phyloP scores from a whole-genome alignment of 139 green algal genomes.

The Tetraselmis chui region DNA sequence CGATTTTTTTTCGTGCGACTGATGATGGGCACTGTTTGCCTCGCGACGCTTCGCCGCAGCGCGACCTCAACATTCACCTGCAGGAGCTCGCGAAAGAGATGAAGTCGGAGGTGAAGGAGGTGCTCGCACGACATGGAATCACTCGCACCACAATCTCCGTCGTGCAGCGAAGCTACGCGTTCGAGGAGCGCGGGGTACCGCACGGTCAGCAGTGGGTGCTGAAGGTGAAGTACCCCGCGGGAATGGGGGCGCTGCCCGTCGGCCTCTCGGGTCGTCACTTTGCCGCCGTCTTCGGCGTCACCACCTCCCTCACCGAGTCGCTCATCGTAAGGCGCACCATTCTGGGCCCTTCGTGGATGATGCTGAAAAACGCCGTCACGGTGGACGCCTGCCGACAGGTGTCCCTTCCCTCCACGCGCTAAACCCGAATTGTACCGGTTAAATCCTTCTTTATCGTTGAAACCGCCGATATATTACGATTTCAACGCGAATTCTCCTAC shows the following conservation, averaged over 20 bases:
- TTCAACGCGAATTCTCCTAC: conserved; percentile 18
- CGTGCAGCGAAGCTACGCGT: conserved; percentile 86
- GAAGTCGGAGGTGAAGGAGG: conserved; percentile 68
- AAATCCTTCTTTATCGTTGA: no score
- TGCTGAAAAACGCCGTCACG: conserved; percentile 37
- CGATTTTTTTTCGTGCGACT: no score
- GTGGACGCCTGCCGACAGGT: conserved; percentile 29
- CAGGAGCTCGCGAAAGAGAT: conserved; percentile 43
- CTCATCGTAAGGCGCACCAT: conserved; percentile 87
- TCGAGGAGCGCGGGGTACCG: conserved; percentile 72
- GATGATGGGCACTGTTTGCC: no score
- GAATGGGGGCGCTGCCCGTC: conserved; percentile 48
- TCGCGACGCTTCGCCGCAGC: no score
- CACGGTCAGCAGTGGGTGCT: conserved; percentile 84
- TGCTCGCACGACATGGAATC: conserved; percentile 60
- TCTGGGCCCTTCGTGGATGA: conserved; percentile 86
- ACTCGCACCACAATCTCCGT: conserved; percentile 70
- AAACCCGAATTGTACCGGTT: background rate
- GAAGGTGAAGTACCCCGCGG: conserved; percentile 76
- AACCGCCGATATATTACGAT: no score
- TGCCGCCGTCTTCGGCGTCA: conserved; percentile 57
- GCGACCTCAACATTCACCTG: background rate
- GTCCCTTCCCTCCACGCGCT: background rate
- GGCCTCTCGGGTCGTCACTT: conserved; percentile 56
- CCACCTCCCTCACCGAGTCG: conserved; percentile 72